Evolutionary conservation across 2,329 filamentous ascomycete species (phyloP), one percentile per base, ranked within the genome.

Genomic region (Emmonsia crescens): DNA sequence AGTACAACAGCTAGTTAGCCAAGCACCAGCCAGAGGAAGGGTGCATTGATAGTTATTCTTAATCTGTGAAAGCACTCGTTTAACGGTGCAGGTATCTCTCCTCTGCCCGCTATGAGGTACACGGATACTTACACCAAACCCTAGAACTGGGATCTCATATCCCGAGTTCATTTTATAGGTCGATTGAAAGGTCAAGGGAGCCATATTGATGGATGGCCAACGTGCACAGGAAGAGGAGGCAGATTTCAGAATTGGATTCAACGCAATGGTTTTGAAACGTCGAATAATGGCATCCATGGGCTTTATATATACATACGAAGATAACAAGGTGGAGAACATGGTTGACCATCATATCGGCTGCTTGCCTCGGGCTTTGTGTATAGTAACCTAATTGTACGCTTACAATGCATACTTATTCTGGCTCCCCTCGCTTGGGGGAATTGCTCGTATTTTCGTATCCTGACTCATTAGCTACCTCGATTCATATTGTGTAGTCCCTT

Each of bases 91-190:
- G 52, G n/a, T 38, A n/a, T 55, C 19, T 16, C 29, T 57, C n/a
- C 55, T 36, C 55, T 42, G 6, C 0, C 46, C 21, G 46, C 12
- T 31, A 16, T 24, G 9, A 31, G 19, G 10, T 58, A 31, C 40
- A 14, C 1, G 5, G 33, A 16, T 46, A 69, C 73, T 66, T 68
- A 78, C 76, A 27, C 76, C 76, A 64, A 75, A 78, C 9, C 76
- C 84, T 1, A 87, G 73, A 8, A 80, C 66, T 9, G 84, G 84
- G 49, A 87, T 86, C 21, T 85, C 80, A 70, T 85, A 79, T 48
- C 84, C 84, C 19, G 83, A 85, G 60, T 81, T 80, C 73, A 86
- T 69, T 60, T 75, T 76, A 59, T 74, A 72, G 9, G 73, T 75
- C 24, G 74, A 70, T 61, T 73, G 68, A 38, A 75, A 64, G 2